These are phyloP conservation scores for Escallonia rubra DNA, from an alignment of 129 eudicot genomes.

Conservation along the genomic window DNA sequence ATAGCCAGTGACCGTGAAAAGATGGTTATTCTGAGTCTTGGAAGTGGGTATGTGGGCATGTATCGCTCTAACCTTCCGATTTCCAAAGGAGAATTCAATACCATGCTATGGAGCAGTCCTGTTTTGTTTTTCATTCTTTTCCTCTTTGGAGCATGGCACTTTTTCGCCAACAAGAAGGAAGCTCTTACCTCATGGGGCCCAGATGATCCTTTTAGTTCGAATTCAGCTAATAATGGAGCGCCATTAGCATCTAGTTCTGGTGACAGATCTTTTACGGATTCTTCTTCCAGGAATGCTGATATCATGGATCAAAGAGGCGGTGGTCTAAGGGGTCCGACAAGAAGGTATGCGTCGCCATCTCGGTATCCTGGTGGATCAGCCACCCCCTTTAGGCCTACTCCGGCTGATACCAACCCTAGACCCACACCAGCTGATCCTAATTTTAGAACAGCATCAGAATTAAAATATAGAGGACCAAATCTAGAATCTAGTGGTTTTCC, in stretches of 20 bases:
- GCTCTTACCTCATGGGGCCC: slow-evolving; percentile 95
- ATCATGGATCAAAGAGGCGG: slow-evolving; percentile 58
- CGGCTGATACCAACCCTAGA: slow-evolving; percentile 46
- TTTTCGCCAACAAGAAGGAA: slow-evolving; percentile 91
- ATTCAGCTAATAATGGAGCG: slow-evolving; percentile 40
- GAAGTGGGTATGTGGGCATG: slow-evolving; percentile 83
- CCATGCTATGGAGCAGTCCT: slow-evolving; percentile 84
- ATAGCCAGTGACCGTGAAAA: slow-evolving; percentile 78
- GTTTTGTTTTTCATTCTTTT: slow-evolving; percentile 76
- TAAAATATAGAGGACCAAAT: slow-evolving; percentile 73
- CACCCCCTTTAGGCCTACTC: slow-evolving; percentile 50
- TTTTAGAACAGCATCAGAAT: slow-evolving; percentile 54
- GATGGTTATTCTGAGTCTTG: slow-evolving; percentile 65
- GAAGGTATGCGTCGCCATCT: slow-evolving; percentile 81
- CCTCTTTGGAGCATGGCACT: slow-evolving; percentile 89
- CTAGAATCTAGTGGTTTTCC: slow-evolving; percentile 57
- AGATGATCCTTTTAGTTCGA: slow-evolving; percentile 68
- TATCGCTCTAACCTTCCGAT: slow-evolving; percentile 81
- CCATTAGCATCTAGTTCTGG: slow-evolving; percentile 45
- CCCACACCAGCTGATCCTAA: slow-evolving; percentile 59
- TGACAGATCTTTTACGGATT: slow-evolving; percentile 61
- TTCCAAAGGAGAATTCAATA: slow-evolving; percentile 58
- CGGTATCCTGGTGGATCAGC: slow-evolving; percentile 44
- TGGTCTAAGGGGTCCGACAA: slow-evolving; percentile 57
- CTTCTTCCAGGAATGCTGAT: slow-evolving; percentile 52